Evolutionary conservation across 305 asterid genomes (phyloP).

Genomic region (Fraxinus dipetala): DNA sequence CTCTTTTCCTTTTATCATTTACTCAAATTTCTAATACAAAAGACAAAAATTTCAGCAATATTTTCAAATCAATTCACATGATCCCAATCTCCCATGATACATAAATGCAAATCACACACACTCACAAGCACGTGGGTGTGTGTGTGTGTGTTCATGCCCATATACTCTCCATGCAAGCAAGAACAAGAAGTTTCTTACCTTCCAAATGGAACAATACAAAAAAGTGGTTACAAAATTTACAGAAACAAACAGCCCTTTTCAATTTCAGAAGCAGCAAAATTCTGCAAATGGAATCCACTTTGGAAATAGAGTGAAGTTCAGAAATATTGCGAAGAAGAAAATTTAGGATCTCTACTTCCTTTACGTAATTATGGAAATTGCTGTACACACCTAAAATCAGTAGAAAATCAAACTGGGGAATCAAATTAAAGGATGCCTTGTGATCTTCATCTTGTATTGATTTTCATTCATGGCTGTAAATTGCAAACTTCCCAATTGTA

Average conservation of each 20-base stretch:
- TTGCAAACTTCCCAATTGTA: conserved; percentile 63
- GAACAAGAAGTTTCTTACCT: conserved; percentile 4
- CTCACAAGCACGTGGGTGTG: conserved; percentile 30
- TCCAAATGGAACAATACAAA: conserved; percentile 20
- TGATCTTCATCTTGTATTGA: conserved; percentile 24
- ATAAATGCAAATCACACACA: conserved; percentile 14
- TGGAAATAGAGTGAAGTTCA: conserved; percentile 2
- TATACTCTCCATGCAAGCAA: conserved; percentile 24
- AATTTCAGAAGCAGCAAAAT: conserved; percentile 26
- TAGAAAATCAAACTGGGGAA: conserved; percentile 15
- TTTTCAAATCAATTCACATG: conserved; percentile 33
- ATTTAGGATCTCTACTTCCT: conserved; percentile 37
- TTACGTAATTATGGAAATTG: conserved; percentile 40
- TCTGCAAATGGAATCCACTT: conserved; percentile 29
- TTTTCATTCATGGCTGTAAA: conserved; percentile 45
- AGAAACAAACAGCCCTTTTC: conserved; percentile 31
- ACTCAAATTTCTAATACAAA: conserved; percentile 30
- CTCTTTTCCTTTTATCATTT: conserved; percentile 16
- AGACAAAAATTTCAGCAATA: conserved; percentile 31
- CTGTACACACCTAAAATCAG: conserved; percentile 37
- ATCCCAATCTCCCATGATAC: conserved; percentile 18
- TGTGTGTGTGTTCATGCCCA: conserved; percentile 30
- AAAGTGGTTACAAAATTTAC: conserved; percentile 4
- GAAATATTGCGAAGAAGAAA: background rate
- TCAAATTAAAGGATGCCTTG: conserved; percentile 32